A percentile compares a stretch with the other conserved stretches of the same genome.
Evolutionary conservation across 2,329 filamentous ascomycete genomes (phyloP).

Genomic region (Coniella vitis): DNA sequence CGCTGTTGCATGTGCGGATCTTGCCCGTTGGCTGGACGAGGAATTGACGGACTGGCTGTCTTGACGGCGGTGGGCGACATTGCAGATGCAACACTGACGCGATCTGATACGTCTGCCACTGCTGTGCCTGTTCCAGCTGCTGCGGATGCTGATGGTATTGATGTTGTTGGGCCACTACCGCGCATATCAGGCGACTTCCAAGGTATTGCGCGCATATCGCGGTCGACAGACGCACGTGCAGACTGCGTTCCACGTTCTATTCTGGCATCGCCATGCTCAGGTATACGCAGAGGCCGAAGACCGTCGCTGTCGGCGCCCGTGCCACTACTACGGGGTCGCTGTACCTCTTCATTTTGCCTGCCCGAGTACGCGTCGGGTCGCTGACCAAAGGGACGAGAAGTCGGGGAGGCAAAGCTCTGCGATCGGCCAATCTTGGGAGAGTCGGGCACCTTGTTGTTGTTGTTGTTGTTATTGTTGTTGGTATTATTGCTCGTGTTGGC

Average conservation of each 20-base stretch:
- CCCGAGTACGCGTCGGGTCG: slow-evolving; percentile 31
- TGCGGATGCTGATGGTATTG: no score
- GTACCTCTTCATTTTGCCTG: slow-evolving; percentile 35
- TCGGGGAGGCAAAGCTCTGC: slow-evolving; percentile 40
- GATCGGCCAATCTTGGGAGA: slow-evolving; percentile 46
- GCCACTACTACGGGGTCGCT: slow-evolving; percentile 47
- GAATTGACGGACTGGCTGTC: slow-evolving; percentile 7
- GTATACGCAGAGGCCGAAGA: slow-evolving; percentile 33
- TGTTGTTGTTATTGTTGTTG: slow-evolving; percentile 24
- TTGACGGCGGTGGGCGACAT: slow-evolving; percentile 14
- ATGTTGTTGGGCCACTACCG: no score
- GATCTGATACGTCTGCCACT: slow-evolving; percentile 16
- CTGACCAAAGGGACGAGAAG: slow-evolving; percentile 25
- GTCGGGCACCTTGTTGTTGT: slow-evolving; percentile 34
- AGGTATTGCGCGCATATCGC: slow-evolving; percentile 20
- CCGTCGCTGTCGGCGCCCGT: slow-evolving; percentile 40
- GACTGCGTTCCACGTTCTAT: slow-evolving; percentile 34
- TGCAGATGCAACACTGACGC: slow-evolving; percentile 14
- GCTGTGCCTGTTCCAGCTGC: neutral
- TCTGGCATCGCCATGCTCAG: slow-evolving; percentile 40
- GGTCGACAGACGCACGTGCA: slow-evolving; percentile 25
- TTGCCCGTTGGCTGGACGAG: slow-evolving; percentile 5
- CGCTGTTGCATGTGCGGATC: no score
- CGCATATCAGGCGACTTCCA: slow-evolving; percentile 17
- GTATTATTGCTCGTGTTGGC: slow-evolving; percentile 24